A percentile compares a stretch with the other conserved stretches of the same genome.
phyloP scores from a whole-genome alignment of 768 basidiomycete species.

The Tulasnella sp. region DNA sequence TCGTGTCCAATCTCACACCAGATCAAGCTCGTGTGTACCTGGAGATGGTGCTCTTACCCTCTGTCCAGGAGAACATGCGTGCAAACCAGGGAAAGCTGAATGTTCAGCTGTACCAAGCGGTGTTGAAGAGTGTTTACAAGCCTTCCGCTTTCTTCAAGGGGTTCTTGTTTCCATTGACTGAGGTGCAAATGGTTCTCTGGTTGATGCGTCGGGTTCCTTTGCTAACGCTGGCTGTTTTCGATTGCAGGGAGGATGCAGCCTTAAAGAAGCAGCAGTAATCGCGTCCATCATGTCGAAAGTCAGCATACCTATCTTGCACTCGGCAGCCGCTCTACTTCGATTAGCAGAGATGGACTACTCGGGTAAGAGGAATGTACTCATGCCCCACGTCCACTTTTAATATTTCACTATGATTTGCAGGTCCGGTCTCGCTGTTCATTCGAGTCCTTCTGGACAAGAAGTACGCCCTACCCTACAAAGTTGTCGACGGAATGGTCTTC shows the following conservation, averaged over 20 bases:
- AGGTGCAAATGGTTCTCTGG: conserved; percentile 53
- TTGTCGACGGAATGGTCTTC: conserved; percentile 92
- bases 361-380: conserved; percentile 36
- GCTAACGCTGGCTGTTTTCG: not conserved
- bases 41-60: conserved; percentile 82
- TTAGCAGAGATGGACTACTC: conserved; percentile 96
- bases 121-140: conserved; percentile 89
- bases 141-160: conserved; percentile 98
- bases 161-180: conserved; percentile 87
- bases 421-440: conserved; percentile 93
- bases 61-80: conserved; percentile 78
- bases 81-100: conserved; percentile 72
- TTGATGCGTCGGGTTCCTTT: not conserved
- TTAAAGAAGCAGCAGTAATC: conserved; percentile 91
- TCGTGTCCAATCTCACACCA: conserved; percentile 95
- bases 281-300: conserved; percentile 85
- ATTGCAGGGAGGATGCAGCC: conserved; percentile 60
- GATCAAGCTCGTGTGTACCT: conserved; percentile 87
- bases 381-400: not conserved
- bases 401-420: conserved; percentile 27
- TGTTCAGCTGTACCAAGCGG: conserved; percentile 86
- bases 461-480: conserved; percentile 94
- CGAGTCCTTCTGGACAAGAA: conserved; percentile 96
- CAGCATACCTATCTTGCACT: conserved; percentile 92
- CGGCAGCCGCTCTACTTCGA: conserved; percentile 85